Conservation (phyloP, 1,284 basidiomycete genomes). For the Neolentinus lepideus region DNA sequence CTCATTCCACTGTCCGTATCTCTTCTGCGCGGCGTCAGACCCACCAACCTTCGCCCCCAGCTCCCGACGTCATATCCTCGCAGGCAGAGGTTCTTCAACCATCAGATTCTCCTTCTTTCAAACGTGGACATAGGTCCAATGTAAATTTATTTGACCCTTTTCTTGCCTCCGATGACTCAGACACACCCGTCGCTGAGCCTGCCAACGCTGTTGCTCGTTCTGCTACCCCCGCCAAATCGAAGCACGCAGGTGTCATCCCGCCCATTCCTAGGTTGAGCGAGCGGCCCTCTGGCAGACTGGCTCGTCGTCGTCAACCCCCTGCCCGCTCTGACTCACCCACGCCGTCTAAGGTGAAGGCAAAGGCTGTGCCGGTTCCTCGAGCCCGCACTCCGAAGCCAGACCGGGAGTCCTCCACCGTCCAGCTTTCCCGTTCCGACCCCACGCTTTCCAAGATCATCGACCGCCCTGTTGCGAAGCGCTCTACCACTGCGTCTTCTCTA, state of each 20-base stretch:
- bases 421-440: conserved; percentile 33
- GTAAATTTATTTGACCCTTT: conserved; percentile 54
- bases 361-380: conserved; percentile 31
- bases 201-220: conserved; percentile 19
- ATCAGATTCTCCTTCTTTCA: conserved; percentile 21
- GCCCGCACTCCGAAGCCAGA: conserved; percentile 7
- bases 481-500: conserved; percentile 15
- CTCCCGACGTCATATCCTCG: conserved; percentile 35
- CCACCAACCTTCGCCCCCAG: conserved; percentile 52
- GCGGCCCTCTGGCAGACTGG: conserved; percentile 45
- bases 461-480: conserved; percentile 21
- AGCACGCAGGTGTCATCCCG: not conserved
- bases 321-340: conserved; percentile 26
- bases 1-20: conserved; percentile 34
- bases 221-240: not conserved
- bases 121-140: conserved; percentile 19
- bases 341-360: conserved; percentile 25
- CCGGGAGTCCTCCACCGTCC: conserved; percentile 3
- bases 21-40: conserved; percentile 33
- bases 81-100: conserved; percentile 48
- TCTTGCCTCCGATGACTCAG: conserved; percentile 32
- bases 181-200: conserved; percentile 18
- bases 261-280: conserved; percentile 27
- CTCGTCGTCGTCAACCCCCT: conserved; percentile 42
- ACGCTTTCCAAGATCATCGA: conserved; percentile 22